Conservation (phyloP, 1,139 yeast species). For the Blastobotrys capitulatus region DNA sequence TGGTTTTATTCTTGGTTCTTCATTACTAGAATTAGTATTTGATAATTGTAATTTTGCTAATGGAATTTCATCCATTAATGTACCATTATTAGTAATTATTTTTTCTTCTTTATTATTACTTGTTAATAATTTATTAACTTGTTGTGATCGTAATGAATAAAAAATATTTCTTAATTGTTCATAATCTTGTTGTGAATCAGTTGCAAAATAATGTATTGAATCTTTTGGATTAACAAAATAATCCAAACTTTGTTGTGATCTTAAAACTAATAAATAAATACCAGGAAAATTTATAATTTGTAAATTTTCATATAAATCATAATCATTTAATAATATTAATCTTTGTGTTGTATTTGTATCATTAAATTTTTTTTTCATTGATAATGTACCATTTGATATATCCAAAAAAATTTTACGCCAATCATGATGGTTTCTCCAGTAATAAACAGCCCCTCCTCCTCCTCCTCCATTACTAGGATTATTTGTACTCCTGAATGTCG, state of each 20-base stretch:
- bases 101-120: neutral
- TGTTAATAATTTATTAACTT: constrained; percentile 14
- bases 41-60: constrained; percentile 9
- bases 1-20: constrained; percentile 2
- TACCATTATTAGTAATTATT: neutral
- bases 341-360: neutral
- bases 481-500: constrained; percentile 12
- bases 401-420: constrained; percentile 19
- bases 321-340: constrained; percentile 17
- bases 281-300: constrained; percentile 15
- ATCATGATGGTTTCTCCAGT: constrained; percentile 15
- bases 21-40: too few species aligned
- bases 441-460: constrained; percentile 12
- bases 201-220: constrained; percentile 24
- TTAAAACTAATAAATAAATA: constrained; percentile 24
- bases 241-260: constrained; percentile 27
- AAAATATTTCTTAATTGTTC: constrained; percentile 28
- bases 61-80: constrained; percentile 9
- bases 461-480: too few species aligned
- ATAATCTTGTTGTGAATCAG: constrained; percentile 26
- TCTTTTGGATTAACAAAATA: constrained; percentile 22
- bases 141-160: constrained; percentile 26
- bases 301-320: constrained; percentile 22
- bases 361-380: constrained; percentile 12
- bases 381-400: constrained; percentile 10